Percentiles rank a stretch among this genome's conserved stretches.
Conservation (phyloP, 768 basidiomycete species). For the Termitomyces bulborhizus region DNA sequence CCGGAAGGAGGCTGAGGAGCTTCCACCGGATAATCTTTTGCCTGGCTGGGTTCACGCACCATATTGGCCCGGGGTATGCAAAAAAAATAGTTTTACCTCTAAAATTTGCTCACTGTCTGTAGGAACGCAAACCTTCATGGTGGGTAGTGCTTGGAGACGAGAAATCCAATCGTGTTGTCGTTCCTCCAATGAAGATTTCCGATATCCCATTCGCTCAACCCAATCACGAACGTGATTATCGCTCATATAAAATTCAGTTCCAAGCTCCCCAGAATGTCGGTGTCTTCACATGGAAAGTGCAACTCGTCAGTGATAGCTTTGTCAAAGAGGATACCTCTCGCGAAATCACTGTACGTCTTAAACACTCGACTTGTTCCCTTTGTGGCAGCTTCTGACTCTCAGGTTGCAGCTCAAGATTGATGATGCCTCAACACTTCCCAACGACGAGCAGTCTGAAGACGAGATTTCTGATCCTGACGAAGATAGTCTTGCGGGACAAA, state of each 20-base stretch:
- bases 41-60: constrained; percentile 83
- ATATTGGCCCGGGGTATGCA: constrained; percentile 79
- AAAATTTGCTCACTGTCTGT: constrained; percentile 1
- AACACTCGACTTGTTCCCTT: not conserved
- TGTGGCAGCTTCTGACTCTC: constrained; percentile 8
- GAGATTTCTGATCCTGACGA: constrained; percentile 99
- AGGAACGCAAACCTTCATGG: constrained; percentile 90
- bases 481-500: constrained; percentile 93
- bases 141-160: constrained; percentile 89
- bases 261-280: constrained; percentile 86
- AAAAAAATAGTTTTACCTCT: not conserved
- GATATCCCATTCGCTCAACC: constrained; percentile 67
- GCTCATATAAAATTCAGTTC: constrained; percentile 89
- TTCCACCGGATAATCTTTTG: constrained; percentile 31
- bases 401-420: constrained; percentile 73
- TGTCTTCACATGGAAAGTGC: constrained; percentile 83
- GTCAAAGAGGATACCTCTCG: constrained; percentile 71
- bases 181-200: constrained; percentile 76
- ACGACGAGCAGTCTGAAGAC: constrained; percentile 67
- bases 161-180: constrained; percentile 77
- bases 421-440: constrained; percentile 50
- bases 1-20: constrained; percentile 57
- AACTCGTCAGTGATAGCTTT: constrained; percentile 83
- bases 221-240: constrained; percentile 51
- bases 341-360: constrained; percentile 62